Evolutionary conservation across 768 basidiomycete genomes (phyloP), one percentile per base, ranked within the genome.

Genomic region (Termitomyces sp.): DNA sequence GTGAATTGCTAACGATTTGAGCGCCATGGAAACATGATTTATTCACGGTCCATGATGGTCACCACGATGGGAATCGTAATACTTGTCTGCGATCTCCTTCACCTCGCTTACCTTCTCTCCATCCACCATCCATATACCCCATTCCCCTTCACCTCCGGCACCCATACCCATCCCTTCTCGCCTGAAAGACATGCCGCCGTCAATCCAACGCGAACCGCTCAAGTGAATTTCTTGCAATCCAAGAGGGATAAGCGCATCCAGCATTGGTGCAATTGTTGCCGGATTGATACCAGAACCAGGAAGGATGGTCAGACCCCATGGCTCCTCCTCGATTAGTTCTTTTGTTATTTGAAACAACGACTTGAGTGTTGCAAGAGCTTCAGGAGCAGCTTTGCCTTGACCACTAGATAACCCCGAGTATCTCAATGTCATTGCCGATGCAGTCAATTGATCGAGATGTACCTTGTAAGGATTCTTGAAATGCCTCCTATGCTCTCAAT

Each of bases 401-500:
- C 88, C 88, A 66, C 88, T 86, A 53, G 2, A 24, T 53, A 53
- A 56, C 52, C 35, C 22, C 24, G 60, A 32, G 35, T 18, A 36
- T 9, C 14, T 36, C 45, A 26, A 49, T 45, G 47, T 26, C 9
- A 20, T 13, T 1, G 43, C 20, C 38, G 28, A 30, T 42, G 26
- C n/a, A 53, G 6, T 26, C n/a, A 38, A n/a, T 20, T n/a, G n/a
- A 16, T 48, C 65, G 30, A 30, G 7, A 43, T 18, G 40, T 65
- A 86, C 91, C 91, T 92, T 13, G 92, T 92, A 53, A 93, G 68
- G 59, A 94, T 80, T 28, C 92, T 82, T n/a, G 85, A 84, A 49
- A 93, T 77, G 1, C 87, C 86, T 28, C 76, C 73, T 32, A 90
- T 82, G 24, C 71, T 71, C 46, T 75, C 75, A n/a, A 88, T 72